Evolutionary conservation across 1,139 yeast genomes (phyloP).

Genomic region (Kluyveromyces sp.): DNA sequence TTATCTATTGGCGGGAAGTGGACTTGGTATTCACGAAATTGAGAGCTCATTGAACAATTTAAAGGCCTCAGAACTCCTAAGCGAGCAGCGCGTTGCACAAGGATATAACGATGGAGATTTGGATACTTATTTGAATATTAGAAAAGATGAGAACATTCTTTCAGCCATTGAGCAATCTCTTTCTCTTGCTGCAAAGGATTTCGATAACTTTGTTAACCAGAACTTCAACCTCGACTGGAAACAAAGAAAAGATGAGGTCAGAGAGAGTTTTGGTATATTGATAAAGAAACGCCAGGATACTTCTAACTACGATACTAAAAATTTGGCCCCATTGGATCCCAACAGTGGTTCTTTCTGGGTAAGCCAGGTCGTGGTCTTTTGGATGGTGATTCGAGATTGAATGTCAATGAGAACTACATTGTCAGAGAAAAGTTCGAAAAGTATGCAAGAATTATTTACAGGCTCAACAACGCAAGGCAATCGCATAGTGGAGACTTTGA

Average conservation of each 20-base stretch:
- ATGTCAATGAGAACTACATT: conserved; percentile 35
- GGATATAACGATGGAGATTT: conserved; percentile 32
- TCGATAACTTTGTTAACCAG: conserved; percentile 66
- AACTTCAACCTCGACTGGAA: conserved; percentile 82
- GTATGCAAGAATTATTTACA: conserved; percentile 63
- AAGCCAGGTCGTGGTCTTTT: conserved; percentile 24
- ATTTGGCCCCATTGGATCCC: conserved; percentile 18
- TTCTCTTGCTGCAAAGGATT: conserved; percentile 68
- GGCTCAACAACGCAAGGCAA: conserved; percentile 63
- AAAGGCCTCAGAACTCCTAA: conserved; percentile 17
- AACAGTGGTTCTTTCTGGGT: conserved; percentile 28
- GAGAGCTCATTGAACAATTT: conserved; percentile 51
- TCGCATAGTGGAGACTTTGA: conserved; percentile 31
- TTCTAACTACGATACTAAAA: conserved; percentile 1
- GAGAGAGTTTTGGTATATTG: conserved; percentile 46
- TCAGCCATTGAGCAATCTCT: conserved; percentile 80
- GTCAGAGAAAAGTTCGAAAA: conserved; percentile 57
- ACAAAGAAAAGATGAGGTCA: conserved; percentile 61
- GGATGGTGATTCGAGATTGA: conserved; percentile 31
- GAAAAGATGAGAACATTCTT: conserved; percentile 76
- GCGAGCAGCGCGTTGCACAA: conserved; percentile 18
- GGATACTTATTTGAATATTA: conserved; percentile 53
- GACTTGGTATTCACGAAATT: conserved; percentile 81
- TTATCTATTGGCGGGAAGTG: conserved; percentile 82
- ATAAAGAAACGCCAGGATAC: conserved; percentile 11